A percentile compares a stretch with the other conserved stretches of the same genome.
Conservation (phyloP, 371 early-diverging fungal species). For the Batkoa obscura region DNA sequence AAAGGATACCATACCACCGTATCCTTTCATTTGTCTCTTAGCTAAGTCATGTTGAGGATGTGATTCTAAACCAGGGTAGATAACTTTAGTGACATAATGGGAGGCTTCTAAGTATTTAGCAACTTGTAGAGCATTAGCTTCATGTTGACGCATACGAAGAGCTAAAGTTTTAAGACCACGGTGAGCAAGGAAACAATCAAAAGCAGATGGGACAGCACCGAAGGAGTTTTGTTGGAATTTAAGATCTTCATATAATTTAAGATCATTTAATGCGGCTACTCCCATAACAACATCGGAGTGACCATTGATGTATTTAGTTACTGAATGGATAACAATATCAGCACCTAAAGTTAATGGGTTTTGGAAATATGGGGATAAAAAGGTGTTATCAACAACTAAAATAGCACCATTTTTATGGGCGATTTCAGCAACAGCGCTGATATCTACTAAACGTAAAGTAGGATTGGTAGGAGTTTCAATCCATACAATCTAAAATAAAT, state of each 20-base stretch:
- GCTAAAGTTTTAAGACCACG: slow-evolving; percentile 92
- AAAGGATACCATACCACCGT: slow-evolving; percentile 79
- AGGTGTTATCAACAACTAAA: slow-evolving; percentile 97
- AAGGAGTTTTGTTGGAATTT: slow-evolving; percentile 86
- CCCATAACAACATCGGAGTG: slow-evolving; percentile 97
- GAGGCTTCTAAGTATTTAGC: slow-evolving; percentile 38
- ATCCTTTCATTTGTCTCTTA: slow-evolving; percentile 51
- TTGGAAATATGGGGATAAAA: slow-evolving; percentile 92
- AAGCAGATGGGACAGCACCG: slow-evolving; percentile 89
- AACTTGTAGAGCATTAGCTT: slow-evolving; percentile 59
- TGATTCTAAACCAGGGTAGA: slow-evolving; percentile 65
- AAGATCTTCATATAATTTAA: slow-evolving; percentile 49
- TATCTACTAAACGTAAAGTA: slow-evolving; percentile 84
- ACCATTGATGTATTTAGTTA: slow-evolving; percentile 95
- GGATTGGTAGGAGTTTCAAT: slow-evolving; percentile 95
- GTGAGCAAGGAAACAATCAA: slow-evolving; percentile 89
- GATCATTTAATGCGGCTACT: slow-evolving; percentile 63
- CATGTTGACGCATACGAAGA: slow-evolving; percentile 79
- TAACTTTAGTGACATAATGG: slow-evolving; percentile 45
- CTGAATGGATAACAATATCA: slow-evolving; percentile 95
- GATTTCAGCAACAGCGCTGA: slow-evolving; percentile 58
- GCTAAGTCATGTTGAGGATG: slow-evolving; percentile 74
- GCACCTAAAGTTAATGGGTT: slow-evolving; percentile 81
- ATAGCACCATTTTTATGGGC: slow-evolving; percentile 57
- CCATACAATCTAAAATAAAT: no score